Evolutionary conservation across 192 early-diverging fungal species (phyloP).

Genomic region (Haplosporangium gracile): DNA sequence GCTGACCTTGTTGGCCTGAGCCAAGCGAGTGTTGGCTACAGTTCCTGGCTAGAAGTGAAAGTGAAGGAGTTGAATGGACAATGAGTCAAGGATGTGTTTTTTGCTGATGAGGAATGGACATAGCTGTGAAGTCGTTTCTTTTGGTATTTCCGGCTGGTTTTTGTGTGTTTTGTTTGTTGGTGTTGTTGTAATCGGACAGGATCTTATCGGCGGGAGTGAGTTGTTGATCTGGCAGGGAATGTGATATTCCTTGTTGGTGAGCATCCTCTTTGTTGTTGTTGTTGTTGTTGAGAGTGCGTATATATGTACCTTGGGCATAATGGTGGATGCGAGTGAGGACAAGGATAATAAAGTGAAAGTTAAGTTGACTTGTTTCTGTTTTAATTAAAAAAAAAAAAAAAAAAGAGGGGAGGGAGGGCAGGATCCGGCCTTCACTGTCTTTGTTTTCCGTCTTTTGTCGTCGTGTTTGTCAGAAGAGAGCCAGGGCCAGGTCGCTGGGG

Average conservation of each 20-base stretch:
- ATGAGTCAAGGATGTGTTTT: neutral
- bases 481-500: neutral
- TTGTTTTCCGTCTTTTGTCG: too few species aligned
- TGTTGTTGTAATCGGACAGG: neutral
- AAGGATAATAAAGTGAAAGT: too few species aligned
- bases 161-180: too few species aligned
- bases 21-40: slow-evolving; percentile 10
- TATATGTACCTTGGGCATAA: neutral
- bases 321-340: neutral
- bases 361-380: too few species aligned
- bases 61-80: neutral
- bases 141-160: too few species aligned
- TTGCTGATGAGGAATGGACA: too few species aligned
- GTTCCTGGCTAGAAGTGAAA: neutral
- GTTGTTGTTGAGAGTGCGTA: neutral
- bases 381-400: neutral
- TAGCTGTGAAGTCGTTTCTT: neutral
- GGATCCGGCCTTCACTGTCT: too few species aligned
- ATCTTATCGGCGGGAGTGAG: neutral
- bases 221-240: neutral
- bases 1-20: slow-evolving; percentile 32
- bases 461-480: neutral
- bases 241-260: neutral
- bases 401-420: neutral
- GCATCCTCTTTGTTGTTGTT: neutral